Percentiles rank a stretch among this genome's conserved stretches.
phyloP scores from a whole-genome alignment of 2,329 filamentous ascomycete species.

The Fusarium illudens region DNA sequence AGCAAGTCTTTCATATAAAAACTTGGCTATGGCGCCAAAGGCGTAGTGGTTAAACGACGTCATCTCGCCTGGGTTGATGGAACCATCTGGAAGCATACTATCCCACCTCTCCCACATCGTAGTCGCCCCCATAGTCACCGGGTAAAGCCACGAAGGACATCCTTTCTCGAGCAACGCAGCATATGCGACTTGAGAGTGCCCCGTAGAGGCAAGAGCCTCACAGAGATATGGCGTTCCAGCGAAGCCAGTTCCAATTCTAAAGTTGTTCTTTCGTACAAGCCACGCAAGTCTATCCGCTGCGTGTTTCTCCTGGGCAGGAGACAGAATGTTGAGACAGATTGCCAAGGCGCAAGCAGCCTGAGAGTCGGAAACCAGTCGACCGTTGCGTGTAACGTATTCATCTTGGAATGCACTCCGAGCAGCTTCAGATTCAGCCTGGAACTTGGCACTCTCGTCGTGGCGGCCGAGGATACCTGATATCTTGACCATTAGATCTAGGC shows the following conservation, averaged over 20 bases:
- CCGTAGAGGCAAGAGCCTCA: neutral
- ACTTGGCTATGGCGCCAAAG: slow-evolving; percentile 50
- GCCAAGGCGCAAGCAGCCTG: slow-evolving; percentile 23
- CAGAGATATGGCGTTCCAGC: slow-evolving; percentile 50
- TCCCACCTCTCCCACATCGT: slow-evolving; percentile 56
- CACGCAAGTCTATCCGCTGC: slow-evolving; percentile 1
- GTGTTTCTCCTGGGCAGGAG: neutral
- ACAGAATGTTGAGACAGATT: slow-evolving; percentile 15
- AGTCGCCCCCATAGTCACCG: slow-evolving; percentile 51
- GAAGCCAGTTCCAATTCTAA: slow-evolving; percentile 31
- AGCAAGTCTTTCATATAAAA: slow-evolving; percentile 43
- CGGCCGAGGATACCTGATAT: slow-evolving; percentile 46
- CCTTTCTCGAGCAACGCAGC: slow-evolving; percentile 48
- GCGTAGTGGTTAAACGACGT: slow-evolving; percentile 55
- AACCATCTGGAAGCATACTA: slow-evolving; percentile 48
- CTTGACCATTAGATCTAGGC: slow-evolving; percentile 48
- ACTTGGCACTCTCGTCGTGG: slow-evolving; percentile 7
- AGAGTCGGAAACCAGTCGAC: slow-evolving; percentile 11
- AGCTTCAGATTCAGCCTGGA: neutral
- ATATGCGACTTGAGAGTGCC: slow-evolving; percentile 33
- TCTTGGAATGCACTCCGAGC: slow-evolving; percentile 21
- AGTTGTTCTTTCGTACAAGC: slow-evolving; percentile 16
- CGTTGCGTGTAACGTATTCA: slow-evolving; percentile 19
- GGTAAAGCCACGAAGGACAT: slow-evolving; percentile 51
- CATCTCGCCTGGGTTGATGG: slow-evolving; percentile 52